Percentiles rank a stretch among this genome's conserved stretches.
Evolutionary conservation across 345 rosid genomes (phyloP).

Genomic region (Stellera chamaejasme): DNA sequence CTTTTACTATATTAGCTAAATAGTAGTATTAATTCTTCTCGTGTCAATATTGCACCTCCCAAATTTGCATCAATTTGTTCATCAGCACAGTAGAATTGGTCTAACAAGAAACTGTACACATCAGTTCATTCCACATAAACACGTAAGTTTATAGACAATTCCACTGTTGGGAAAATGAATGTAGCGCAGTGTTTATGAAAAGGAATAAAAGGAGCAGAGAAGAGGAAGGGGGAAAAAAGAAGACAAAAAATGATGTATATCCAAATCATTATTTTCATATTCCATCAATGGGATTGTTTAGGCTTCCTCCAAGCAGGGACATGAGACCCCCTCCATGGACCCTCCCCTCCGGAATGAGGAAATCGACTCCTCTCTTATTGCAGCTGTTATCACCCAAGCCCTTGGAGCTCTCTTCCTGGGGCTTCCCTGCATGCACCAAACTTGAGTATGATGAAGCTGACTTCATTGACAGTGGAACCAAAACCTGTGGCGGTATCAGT

Average conservation of each 20-base stretch:
- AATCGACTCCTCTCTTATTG: constrained; percentile 33
- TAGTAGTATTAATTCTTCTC: no score
- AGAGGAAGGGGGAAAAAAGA: background rate
- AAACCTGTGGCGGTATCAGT: constrained; percentile 73
- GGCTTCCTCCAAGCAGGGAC: constrained; percentile 72
- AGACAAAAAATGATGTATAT: constrained; percentile 8
- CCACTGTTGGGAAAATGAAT: constrained; percentile 2
- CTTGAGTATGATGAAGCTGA: constrained; percentile 34
- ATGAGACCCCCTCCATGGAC: constrained; percentile 92
- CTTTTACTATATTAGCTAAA: no score
- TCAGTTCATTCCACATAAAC: background rate
- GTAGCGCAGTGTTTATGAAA: background rate
- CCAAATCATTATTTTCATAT: constrained; percentile 20
- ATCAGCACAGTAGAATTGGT: no score
- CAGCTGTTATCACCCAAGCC: constrained; percentile 18
- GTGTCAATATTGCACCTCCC: no score
- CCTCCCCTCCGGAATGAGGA: constrained; percentile 84
- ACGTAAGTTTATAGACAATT: constrained; percentile 25
- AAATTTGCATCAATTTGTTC: no score
- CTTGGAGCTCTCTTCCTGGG: constrained; percentile 19
- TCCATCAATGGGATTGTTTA: constrained; percentile 52
- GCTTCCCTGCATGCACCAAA: constrained; percentile 29
- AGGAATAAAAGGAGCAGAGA: no score
- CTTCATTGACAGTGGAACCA: constrained; percentile 92
- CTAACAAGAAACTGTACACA: no score